phyloP scores from a whole-genome alignment of 1,284 basidiomycete species.

The Tilletia horrida region DNA sequence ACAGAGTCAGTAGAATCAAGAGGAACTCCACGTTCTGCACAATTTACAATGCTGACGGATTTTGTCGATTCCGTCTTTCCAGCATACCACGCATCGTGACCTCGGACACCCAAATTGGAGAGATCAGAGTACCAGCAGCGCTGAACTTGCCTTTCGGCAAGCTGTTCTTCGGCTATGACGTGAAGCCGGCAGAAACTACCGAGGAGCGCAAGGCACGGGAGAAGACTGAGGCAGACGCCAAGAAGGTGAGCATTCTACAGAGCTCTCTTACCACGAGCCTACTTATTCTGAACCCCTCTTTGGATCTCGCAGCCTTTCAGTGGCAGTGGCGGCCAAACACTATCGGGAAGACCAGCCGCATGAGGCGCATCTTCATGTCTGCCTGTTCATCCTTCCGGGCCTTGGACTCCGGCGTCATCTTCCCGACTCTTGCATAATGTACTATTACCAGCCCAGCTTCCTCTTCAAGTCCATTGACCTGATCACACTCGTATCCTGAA shows the following conservation, averaged over 20 bases:
- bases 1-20: slow-evolving; percentile 49
- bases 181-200: slow-evolving; percentile 33
- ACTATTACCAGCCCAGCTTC: no score
- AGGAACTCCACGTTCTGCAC: no score
- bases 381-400: no score
- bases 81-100: slow-evolving; percentile 83
- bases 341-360: neutral
- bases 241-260: neutral
- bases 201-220: slow-evolving; percentile 30
- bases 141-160: slow-evolving; percentile 81
- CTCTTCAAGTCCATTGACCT: no score
- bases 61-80: no score
- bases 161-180: slow-evolving; percentile 54
- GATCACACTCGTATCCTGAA: no score
- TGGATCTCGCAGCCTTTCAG: neutral
- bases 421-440: no score
- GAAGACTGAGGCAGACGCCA: slow-evolving; percentile 17
- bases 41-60: no score
- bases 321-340: slow-evolving; percentile 2
- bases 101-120: slow-evolving; percentile 69
- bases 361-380: no score
- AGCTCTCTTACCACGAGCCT: neutral
- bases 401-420: no score
- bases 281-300: neutral
- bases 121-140: slow-evolving; percentile 79